phyloP scores from a whole-genome alignment of 352 stramenopile species.

The Phytophthora podocarpi region DNA sequence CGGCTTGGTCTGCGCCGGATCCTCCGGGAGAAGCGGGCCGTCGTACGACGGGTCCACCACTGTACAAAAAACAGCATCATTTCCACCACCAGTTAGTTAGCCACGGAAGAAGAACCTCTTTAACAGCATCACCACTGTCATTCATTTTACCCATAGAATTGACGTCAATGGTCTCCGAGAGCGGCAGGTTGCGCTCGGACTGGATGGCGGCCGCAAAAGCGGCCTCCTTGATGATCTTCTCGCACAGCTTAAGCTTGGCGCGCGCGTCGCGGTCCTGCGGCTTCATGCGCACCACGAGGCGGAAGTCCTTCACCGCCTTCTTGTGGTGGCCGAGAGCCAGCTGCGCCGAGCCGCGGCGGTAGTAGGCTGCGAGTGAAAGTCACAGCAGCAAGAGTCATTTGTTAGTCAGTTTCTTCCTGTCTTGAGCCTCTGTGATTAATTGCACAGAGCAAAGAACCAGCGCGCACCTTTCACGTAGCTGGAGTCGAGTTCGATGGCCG shows the following conservation, averaged over 20 bases:
- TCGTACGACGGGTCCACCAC: conserved; percentile 86
- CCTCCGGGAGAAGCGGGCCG: conserved; percentile 68
- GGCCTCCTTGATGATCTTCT: conserved; percentile 96
- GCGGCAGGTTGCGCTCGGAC: conserved; percentile 91
- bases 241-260: conserved; percentile 95
- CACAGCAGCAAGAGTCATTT: not conserved
- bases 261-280: conserved; percentile 94
- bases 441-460: no score
- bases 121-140: not conserved
- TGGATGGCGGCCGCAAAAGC: conserved; percentile 97
- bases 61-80: conserved; percentile 20
- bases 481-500: conserved; percentile 93
- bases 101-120: not conserved
- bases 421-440: no score
- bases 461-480: conserved; percentile 94
- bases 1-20: conserved; percentile 54
- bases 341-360: conserved; percentile 95
- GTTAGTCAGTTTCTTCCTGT: conserved; percentile 7
- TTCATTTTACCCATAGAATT: conserved; percentile 77
- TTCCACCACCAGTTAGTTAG: not conserved
- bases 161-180: conserved; percentile 94
- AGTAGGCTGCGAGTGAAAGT: conserved; percentile 84
- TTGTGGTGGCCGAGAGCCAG: conserved; percentile 97
- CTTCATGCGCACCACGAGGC: conserved; percentile 94
- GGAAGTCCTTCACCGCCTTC: conserved; percentile 97